Evolutionary conservation across 371 early-diverging fungal genomes (phyloP).

Genomic region (Globomyces sp.): DNA sequence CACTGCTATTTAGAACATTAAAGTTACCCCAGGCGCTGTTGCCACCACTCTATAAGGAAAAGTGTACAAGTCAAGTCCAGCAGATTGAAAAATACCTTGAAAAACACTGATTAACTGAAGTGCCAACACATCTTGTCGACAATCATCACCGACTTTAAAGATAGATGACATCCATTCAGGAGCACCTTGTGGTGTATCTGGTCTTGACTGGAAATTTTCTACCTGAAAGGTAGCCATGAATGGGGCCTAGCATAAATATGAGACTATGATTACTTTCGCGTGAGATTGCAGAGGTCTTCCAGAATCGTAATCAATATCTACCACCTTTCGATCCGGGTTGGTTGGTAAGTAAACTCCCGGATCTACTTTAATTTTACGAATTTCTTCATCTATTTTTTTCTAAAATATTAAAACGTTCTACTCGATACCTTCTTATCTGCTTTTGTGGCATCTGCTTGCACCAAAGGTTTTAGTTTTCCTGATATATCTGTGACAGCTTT

Average conservation of each 20-base stretch:
- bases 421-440: slow-evolving; percentile 84
- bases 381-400: slow-evolving; percentile 94
- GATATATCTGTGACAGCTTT: slow-evolving; percentile 94
- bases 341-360: slow-evolving; percentile 97
- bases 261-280: slow-evolving; percentile 72
- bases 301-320: slow-evolving; percentile 93
- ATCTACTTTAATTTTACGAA: slow-evolving; percentile 91
- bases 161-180: slow-evolving; percentile 78
- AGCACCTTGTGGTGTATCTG: slow-evolving; percentile 2
- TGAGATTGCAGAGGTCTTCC: slow-evolving; percentile 97
- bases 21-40: slow-evolving; percentile 78
- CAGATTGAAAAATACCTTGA: slow-evolving; percentile 91
- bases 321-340: slow-evolving; percentile 93
- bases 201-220: slow-evolving; percentile 48
- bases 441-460: slow-evolving; percentile 76
- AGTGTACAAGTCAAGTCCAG: slow-evolving; percentile 92
- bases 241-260: slow-evolving; percentile 55
- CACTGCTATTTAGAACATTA: slow-evolving; percentile 37
- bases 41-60: slow-evolving; percentile 99
- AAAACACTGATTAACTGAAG: slow-evolving; percentile 97
- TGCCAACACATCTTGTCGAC: slow-evolving; percentile 98
- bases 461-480: slow-evolving; percentile 92
- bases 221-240: slow-evolving; percentile 99
- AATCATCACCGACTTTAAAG: slow-evolving; percentile 99
- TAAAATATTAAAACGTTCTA: slow-evolving; percentile 3